Percentiles rank a stretch among this genome's conserved stretches.
phyloP scores from a whole-genome alignment of 2,329 filamentous ascomycete genomes.

The Exserohilum turcica region DNA sequence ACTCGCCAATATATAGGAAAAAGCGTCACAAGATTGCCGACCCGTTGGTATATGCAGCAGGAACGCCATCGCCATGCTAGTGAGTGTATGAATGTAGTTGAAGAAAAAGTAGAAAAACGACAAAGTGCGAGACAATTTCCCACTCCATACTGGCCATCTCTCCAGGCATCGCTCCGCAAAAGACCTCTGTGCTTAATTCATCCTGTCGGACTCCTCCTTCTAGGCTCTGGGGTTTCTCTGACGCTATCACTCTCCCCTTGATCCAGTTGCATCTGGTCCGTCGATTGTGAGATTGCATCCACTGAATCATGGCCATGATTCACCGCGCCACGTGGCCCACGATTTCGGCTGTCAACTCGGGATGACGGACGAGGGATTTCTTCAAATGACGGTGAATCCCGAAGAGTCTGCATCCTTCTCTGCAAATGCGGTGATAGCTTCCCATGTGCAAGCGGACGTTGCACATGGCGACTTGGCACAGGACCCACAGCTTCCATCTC shows the following conservation, averaged over 20 bases:
- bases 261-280: constrained; percentile 12
- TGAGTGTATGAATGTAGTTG: background rate
- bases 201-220: constrained; percentile 47
- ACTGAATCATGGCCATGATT: too few species aligned
- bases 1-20: background rate
- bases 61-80: constrained; percentile 11
- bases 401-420: background rate
- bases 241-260: background rate
- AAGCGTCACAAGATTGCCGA: background rate
- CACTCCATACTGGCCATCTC: background rate
- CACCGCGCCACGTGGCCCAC: background rate
- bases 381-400: constrained; percentile 8
- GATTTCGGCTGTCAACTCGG: background rate
- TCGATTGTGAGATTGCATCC: constrained; percentile 13
- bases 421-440: background rate
- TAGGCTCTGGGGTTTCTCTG: constrained; percentile 14
- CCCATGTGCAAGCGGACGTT: background rate
- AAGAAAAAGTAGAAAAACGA: background rate
- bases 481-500: constrained; percentile 8
- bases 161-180: background rate
- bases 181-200: constrained; percentile 57
- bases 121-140: background rate
- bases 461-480: background rate
- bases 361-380: constrained; percentile 2
- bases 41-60: background rate